Base-by-base conservation (phyloP, 352 stramenopile species). In the Phytophthora pluvialis region DNA sequence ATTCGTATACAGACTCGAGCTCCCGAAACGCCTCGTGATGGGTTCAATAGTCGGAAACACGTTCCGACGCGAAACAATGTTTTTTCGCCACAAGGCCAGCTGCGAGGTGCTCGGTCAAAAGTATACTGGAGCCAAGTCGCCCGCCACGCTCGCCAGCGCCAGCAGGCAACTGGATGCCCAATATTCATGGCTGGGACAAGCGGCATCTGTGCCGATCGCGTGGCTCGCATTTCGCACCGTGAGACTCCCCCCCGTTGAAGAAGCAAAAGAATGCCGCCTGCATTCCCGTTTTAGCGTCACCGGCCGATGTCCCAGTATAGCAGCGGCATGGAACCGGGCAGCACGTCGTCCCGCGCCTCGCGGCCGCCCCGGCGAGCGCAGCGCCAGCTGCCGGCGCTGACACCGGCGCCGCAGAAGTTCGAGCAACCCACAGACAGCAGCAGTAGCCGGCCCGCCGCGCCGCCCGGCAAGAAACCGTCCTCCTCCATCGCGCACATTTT, bases 401-500 rank as follows among this genome's bases (percentile, higher is more conserved):
- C 60, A 5, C 64, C 64, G 7, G 64, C 64, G 42, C 38, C 63
- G 16, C 60, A 58, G 33, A 77, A 77, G 31, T 12, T 59, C 16
- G 63, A 69, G 25, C 61, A 65, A 43, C 49, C 45, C 15, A 46
- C 28, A 43, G 53, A 63, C 45, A 43, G n/a, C 42, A 45, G 40
- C 42, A 66, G 48, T 29, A 38, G 33, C 32, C 3, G 40, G 3
- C 26, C 18, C 5, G 44, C 39, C 15, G 46, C 42, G 3, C 15
- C 43, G 2, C 3, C 51, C 8, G n/a, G 29, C 21, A 77, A 72
- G 46, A 78, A 78, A 39, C 62, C 64, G 13, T 70, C 71, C 10
- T 70, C 71, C 10, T 71, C 62, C 2, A 64, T 80, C 21, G 60
- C 55, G 4, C 72, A 81, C 62, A 75, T 79, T 39, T 83, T 83